phyloP scores from a whole-genome alignment of 2,329 filamentous ascomycete genomes.

The Diplodia intermedia region DNA sequence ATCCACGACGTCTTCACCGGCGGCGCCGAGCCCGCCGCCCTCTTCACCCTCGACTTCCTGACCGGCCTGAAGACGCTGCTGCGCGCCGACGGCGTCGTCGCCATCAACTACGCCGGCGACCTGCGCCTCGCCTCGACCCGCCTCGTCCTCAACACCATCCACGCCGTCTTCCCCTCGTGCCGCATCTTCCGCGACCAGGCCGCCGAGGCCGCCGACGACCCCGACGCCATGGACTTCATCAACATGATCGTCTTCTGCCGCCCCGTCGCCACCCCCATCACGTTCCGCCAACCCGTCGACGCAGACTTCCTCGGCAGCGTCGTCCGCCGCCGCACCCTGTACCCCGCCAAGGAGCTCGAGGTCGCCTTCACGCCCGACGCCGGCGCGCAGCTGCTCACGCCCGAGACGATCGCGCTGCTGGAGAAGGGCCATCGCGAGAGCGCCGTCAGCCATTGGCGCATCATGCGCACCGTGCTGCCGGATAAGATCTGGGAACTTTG shows the following conservation, averaged over 20 bases:
- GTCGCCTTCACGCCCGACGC: conserved; percentile 47
- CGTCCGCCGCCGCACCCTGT: conserved; percentile 71
- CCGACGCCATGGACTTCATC: conserved; percentile 74
- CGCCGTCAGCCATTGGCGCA: conserved; percentile 84
- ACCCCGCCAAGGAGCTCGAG: conserved; percentile 75
- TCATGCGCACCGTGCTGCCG: conserved; percentile 88
- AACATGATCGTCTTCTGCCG: conserved; percentile 97
- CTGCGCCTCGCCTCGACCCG: conserved; percentile 76
- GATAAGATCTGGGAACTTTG: conserved; percentile 83
- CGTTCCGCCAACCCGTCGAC: conserved; percentile 70
- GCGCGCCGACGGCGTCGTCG: conserved; percentile 79
- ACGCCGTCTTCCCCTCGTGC: conserved; percentile 83
- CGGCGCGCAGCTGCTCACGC: conserved; percentile 63
- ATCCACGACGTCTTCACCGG: conserved; percentile 98
- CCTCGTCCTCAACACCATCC: conserved; percentile 83
- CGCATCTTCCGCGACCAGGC: conserved; percentile 82
- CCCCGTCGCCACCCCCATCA: conserved; percentile 62
- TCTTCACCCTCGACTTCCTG: conserved; percentile 90
- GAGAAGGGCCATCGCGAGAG: conserved; percentile 75
- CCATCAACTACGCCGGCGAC: conserved; percentile 94
- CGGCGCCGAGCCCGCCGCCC: conserved; percentile 83
- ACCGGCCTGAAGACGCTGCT: conserved; percentile 73
- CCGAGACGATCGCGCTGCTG: conserved; percentile 70
- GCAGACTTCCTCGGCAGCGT: conserved; percentile 76
- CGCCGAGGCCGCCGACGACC: conserved; percentile 51